phyloP scores from a whole-genome alignment of 2,329 filamentous ascomycete species.

The Scedosporium aurantiacum region DNA sequence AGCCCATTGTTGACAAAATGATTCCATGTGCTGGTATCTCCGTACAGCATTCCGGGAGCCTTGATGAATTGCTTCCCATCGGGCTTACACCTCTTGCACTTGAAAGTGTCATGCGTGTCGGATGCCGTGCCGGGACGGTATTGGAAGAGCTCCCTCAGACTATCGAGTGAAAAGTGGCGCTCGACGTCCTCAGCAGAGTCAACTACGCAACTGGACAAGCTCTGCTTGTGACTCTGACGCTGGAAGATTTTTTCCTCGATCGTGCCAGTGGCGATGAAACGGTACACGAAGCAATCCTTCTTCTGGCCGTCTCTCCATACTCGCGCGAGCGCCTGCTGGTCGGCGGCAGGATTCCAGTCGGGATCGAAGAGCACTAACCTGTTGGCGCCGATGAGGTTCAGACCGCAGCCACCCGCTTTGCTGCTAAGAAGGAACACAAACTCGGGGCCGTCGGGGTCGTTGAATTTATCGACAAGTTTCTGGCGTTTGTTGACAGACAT shows the following conservation, averaged over 20 bases:
- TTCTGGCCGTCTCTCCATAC: slow-evolving; percentile 99
- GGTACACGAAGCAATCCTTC: slow-evolving; percentile 98
- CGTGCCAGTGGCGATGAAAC: slow-evolving; percentile 96
- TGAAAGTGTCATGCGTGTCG: slow-evolving; percentile 97
- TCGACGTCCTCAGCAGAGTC: slow-evolving; percentile 96
- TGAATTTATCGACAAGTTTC: slow-evolving; percentile 96
- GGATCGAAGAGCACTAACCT: slow-evolving; percentile 93
- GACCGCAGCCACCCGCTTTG: slow-evolving; percentile 91
- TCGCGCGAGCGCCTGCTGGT: slow-evolving; percentile 91
- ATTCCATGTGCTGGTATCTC: slow-evolving; percentile 98
- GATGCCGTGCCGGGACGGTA: slow-evolving; percentile 75
- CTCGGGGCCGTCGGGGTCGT: slow-evolving; percentile 78
- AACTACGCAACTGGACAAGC: slow-evolving; percentile 88
- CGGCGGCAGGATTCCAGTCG: slow-evolving; percentile 94
- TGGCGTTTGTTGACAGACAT: slow-evolving; percentile 98
- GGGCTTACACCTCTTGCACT: slow-evolving; percentile 86
- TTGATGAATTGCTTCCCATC: slow-evolving; percentile 83
- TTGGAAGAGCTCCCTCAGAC: slow-evolving; percentile 85
- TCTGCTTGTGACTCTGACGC: slow-evolving; percentile 95
- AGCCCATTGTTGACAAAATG: slow-evolving; percentile 81
- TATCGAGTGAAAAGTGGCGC: slow-evolving; percentile 87
- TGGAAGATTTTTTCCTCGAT: slow-evolving; percentile 99
- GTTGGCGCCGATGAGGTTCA: slow-evolving; percentile 92
- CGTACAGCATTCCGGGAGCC: slow-evolving; percentile 89
- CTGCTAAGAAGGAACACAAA: slow-evolving; percentile 94